Base-by-base conservation (phyloP, 2,329 filamentous ascomycete species). In the Epichloe uncinata region DNA sequence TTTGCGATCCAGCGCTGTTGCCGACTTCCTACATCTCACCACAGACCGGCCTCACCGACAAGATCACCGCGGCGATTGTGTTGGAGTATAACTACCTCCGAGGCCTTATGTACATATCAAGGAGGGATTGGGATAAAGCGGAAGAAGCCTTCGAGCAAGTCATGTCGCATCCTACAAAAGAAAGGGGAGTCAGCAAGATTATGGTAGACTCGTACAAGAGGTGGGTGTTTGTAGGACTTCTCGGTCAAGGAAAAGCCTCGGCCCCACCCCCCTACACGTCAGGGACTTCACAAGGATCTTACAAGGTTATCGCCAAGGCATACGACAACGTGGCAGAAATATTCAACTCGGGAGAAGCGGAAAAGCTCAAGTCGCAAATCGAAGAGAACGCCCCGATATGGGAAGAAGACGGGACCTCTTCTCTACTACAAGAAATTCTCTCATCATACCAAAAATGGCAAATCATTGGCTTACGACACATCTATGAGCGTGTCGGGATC, bases 121-220 rank as follows among this genome's bases (percentile, higher is more conserved):
- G 73, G 46, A 71, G 75, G 51, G 67, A 79, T 53, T 90, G 85
- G 84, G 61, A 66, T 16, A 76, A 75, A 51, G 83, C 85, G 0
- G 67, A 74, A 15, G 73, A 73, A 37, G 79, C 81, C 33, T 73
- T 89, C 30, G 78, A 81, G 56, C 73, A 78, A 52, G 77, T 79
- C 42, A 71, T 95, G 36, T 78, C 82, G 3, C 81, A 82, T 51
- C 87, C 89, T 0, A 72, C 74, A 0, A 73, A 71, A 47, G 82
- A 81, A 18, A 70, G 73, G 34, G 74, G 79, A 36, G 73, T 80
- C 12, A 91, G 84, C 64, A 83, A 81, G 62, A 74, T 94, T 47
- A 93, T 93, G 84, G 73, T 85, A 4, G 88, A 95, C 56, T 87
- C 87, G 5, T 91, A 95, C 72, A 94, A 91, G 69, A 94, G 91